Evolutionary conservation across 768 basidiomycete genomes (phyloP).

Genomic region (Terana coerulea): DNA sequence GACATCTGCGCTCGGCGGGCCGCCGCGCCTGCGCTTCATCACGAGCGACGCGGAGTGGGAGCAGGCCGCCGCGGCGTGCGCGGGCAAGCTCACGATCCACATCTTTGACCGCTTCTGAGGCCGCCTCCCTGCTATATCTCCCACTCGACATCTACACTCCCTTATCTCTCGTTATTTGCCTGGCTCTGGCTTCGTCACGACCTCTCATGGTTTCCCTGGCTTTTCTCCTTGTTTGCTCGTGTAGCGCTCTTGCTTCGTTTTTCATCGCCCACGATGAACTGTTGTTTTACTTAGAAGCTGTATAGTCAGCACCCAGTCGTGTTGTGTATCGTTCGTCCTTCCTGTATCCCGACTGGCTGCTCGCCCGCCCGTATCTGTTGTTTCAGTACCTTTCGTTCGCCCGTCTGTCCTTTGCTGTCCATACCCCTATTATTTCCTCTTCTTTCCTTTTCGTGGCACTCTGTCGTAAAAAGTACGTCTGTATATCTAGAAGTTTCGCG

Average conservation of each 20-base stretch:
- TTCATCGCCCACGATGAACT: neutral
- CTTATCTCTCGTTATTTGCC: too few species aligned
- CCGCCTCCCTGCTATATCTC: neutral
- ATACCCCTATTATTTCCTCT: too few species aligned
- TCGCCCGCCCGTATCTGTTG: neutral
- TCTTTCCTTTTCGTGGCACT: neutral
- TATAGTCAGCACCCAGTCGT: constrained; percentile 3
- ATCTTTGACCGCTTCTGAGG: constrained; percentile 32
- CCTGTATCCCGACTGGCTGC: constrained; percentile 1
- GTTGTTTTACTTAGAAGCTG: constrained; percentile 6
- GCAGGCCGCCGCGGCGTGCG: constrained; percentile 38
- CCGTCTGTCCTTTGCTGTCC: neutral
- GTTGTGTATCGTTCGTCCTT: neutral
- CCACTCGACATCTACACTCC: neutral
- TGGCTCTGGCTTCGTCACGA: constrained; percentile 7
- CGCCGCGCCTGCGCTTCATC: constrained; percentile 38
- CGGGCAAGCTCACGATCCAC: constrained; percentile 55
- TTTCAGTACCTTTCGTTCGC: neutral
- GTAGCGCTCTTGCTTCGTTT: neutral
- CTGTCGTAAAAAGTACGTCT: too few species aligned
- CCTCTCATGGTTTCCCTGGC: constrained; percentile 4
- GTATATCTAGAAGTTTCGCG: too few species aligned
- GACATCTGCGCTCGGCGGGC: constrained; percentile 22
- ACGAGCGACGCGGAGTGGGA: constrained; percentile 61
- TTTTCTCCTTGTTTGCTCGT: neutral